These are phyloP conservation scores for Lachancea sp. DNA, from an alignment of 805 yeast species.

Conservation along the genomic window DNA sequence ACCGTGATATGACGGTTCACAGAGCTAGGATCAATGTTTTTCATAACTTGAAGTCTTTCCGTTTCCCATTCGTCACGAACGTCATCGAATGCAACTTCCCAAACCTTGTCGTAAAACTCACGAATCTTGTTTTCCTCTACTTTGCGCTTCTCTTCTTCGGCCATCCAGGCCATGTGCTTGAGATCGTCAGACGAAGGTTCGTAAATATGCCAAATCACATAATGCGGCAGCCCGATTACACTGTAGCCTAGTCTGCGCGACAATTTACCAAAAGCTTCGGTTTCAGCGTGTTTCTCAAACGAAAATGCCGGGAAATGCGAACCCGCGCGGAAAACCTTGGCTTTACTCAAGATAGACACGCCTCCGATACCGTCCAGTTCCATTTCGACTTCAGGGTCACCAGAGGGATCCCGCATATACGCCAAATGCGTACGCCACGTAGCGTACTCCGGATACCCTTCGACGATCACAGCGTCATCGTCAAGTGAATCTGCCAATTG, in stretches of 20 bases:
- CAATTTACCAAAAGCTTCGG: slow-evolving; percentile 93
- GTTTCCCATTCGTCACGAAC: slow-evolving; percentile 65
- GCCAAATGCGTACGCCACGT: slow-evolving; percentile 98
- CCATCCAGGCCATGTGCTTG: slow-evolving; percentile 84
- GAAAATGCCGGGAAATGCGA: slow-evolving; percentile 96
- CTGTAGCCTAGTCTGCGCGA: slow-evolving; percentile 79
- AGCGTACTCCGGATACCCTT: slow-evolving; percentile 94
- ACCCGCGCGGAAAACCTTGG: slow-evolving; percentile 78
- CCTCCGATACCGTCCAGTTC: slow-evolving; percentile 97
- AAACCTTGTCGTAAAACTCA: slow-evolving; percentile 61
- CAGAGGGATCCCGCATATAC: slow-evolving; percentile 88
- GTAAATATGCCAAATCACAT: slow-evolving; percentile 93
- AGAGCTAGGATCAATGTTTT: slow-evolving; percentile 61
- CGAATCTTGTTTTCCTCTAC: slow-evolving; percentile 56
- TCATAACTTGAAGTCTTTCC: slow-evolving; percentile 65
- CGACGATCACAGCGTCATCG: slow-evolving; percentile 95
- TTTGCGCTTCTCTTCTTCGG: slow-evolving; percentile 64
- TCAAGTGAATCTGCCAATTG: slow-evolving; percentile 69
- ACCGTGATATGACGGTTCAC: slow-evolving; percentile 43
- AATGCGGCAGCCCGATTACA: slow-evolving; percentile 88
- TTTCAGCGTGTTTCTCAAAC: slow-evolving; percentile 93
- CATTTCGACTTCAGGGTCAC: slow-evolving; percentile 90
- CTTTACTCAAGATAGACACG: slow-evolving; percentile 85
- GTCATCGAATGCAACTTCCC: slow-evolving; percentile 74
- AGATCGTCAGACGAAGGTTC: slow-evolving; percentile 93